phyloP scores from a whole-genome alignment of 768 basidiomycete genomes.

The Xerocomus potaroensis region DNA sequence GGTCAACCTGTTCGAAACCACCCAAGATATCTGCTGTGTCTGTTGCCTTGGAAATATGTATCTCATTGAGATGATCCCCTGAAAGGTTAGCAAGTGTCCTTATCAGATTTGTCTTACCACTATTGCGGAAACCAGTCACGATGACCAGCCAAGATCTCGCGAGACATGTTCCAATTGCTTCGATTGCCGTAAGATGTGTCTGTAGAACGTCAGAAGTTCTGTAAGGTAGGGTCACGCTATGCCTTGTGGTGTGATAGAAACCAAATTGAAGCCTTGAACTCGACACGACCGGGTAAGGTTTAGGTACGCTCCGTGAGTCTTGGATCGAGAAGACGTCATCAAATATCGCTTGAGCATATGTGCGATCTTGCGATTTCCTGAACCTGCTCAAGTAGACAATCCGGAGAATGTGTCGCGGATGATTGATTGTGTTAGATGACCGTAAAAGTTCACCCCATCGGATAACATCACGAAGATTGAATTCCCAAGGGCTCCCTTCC shows the following conservation, averaged over 20 bases:
- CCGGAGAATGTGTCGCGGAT: slow-evolving; percentile 62
- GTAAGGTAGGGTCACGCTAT: slow-evolving; percentile 26
- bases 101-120: slow-evolving; percentile 79
- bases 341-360: slow-evolving; percentile 48
- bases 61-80: slow-evolving; percentile 66
- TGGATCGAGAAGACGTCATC: slow-evolving; percentile 43
- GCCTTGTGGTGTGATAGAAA: slow-evolving; percentile 42
- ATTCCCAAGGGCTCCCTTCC: slow-evolving; percentile 93
- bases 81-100: slow-evolving; percentile 63
- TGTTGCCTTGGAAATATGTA: slow-evolving; percentile 78
- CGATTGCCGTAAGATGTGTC: slow-evolving; percentile 58
- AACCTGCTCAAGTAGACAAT: slow-evolving; percentile 85
- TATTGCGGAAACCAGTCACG: slow-evolving; percentile 64
- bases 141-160: slow-evolving; percentile 86
- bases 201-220: slow-evolving; percentile 55
- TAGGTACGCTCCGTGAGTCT: slow-evolving; percentile 35
- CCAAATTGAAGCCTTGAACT: slow-evolving; percentile 61
- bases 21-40: slow-evolving; percentile 95
- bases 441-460: slow-evolving; percentile 73
- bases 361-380: slow-evolving; percentile 65
- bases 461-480: slow-evolving; percentile 92
- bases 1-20: slow-evolving; percentile 89
- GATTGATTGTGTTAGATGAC: slow-evolving; percentile 27
- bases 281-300: slow-evolving; percentile 36
- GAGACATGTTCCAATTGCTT: slow-evolving; percentile 72